Conservation (phyloP, 306 rosid species). For the Amphicarpaea edgeworthii region DNA sequence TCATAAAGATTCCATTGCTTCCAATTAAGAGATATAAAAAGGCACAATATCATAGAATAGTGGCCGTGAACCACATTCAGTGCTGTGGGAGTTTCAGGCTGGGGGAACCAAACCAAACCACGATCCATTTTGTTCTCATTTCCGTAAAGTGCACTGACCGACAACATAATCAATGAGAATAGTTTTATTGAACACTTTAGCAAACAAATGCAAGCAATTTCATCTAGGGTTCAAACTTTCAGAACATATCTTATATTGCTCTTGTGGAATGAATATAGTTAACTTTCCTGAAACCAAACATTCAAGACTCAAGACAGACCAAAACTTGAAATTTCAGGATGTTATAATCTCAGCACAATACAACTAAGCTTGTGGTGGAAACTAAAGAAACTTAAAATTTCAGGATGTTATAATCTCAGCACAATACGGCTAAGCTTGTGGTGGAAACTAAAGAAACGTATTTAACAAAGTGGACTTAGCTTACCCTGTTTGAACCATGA, state of each 20-base stretch:
- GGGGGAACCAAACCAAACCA: constrained; percentile 26
- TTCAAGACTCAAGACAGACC: neutral
- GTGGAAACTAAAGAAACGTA: constrained; percentile 11
- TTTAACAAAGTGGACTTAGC: constrained; percentile 17
- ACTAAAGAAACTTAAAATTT: constrained; percentile 12
- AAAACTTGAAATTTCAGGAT: neutral
- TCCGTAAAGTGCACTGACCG: constrained; percentile 19
- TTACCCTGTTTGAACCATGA: constrained; percentile 98
- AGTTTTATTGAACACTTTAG: constrained; percentile 27
- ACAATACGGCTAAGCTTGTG: constrained; percentile 25
- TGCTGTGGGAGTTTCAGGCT: constrained; percentile 21
- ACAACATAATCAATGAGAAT: constrained; percentile 21
- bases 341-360: constrained; percentile 8
- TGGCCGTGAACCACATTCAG: constrained; percentile 3
- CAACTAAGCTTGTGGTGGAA: constrained; percentile 25
- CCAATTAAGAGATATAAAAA: constrained; percentile 15
- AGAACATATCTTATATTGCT: neutral
- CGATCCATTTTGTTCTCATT: constrained; percentile 13
- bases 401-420: constrained; percentile 1
- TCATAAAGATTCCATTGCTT: constrained; percentile 14
- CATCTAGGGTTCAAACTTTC: constrained; percentile 16
- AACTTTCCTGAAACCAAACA: constrained; percentile 9
- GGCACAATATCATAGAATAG: constrained; percentile 6
- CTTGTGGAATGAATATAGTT: constrained; percentile 33
- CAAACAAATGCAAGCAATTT: constrained; percentile 33